These are phyloP conservation scores for Termitomyces bulborhizus DNA, from an alignment of 768 basidiomycete genomes.

Conservation along the genomic window DNA sequence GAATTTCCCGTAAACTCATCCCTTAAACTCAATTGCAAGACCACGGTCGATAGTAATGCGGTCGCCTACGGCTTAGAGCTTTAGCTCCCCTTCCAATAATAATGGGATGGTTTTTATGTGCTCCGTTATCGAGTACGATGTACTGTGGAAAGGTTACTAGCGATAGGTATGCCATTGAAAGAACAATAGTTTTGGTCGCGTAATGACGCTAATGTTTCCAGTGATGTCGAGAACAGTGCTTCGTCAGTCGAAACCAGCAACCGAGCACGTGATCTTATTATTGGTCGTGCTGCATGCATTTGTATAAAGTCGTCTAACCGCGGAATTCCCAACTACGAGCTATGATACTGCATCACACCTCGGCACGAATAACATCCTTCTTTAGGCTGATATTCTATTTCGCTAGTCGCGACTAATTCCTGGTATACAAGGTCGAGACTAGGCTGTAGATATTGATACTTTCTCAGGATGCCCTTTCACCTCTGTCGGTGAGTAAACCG, in stretches of 20 bases:
- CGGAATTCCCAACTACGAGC: slow-evolving; percentile 50
- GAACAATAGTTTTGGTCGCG: slow-evolving; percentile 76
- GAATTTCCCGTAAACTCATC: slow-evolving; percentile 20
- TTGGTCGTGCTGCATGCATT: neutral
- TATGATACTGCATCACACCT: slow-evolving; percentile 57
- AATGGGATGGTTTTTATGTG: slow-evolving; percentile 52
- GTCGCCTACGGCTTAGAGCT: slow-evolving; percentile 41
- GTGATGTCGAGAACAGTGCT: slow-evolving; percentile 37
- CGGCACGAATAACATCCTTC: slow-evolving; percentile 49
- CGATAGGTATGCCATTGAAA: too few relatives aligned
- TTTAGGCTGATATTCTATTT: too few relatives aligned
- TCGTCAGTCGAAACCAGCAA: slow-evolving; percentile 35
- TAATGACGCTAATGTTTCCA: slow-evolving; percentile 32
- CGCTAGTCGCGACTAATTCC: neutral
- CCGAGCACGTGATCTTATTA: slow-evolving; percentile 39
- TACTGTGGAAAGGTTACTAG: too few relatives aligned
- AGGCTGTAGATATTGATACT: slow-evolving; percentile 42
- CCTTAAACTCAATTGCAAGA: slow-evolving; percentile 32
- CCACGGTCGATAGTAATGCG: slow-evolving; percentile 38
- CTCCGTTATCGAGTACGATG: too few relatives aligned
- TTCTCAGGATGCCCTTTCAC: slow-evolving; percentile 39
- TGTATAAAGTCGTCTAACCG: slow-evolving; percentile 43
- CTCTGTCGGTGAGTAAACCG: slow-evolving; percentile 43
- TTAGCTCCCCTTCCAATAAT: slow-evolving; percentile 51
- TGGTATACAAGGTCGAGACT: slow-evolving; percentile 32